Base-by-base conservation (phyloP, 352 stramenopile genomes). In the Globisporangium solare region DNA sequence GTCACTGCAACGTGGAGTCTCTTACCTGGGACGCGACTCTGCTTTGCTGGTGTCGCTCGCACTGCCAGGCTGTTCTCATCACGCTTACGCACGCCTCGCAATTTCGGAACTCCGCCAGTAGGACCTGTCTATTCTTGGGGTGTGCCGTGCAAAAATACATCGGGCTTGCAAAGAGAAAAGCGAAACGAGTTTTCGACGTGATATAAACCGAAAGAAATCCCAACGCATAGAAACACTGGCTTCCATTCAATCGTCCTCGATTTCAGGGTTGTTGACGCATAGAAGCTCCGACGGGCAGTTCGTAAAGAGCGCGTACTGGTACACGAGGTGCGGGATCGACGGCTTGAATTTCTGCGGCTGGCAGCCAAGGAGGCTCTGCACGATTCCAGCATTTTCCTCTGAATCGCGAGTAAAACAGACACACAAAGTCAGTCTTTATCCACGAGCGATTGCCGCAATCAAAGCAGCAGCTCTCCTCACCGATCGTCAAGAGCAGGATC, bases 241-340 rank as follows among this genome's bases (percentile, higher is more conserved):
- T 35, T 35, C 27, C 18, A 50, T 35, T 39, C 17, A 32, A 48
- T n/a, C n/a, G 6, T 58, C 43, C 43, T 59, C 58, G 21, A 97
- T 71, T 57, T 97, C 89, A 0, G 83, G 80, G 47, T 97, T 97
- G 41, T 53, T 20, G 12, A 58, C 43, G 18, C 68, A 61, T 18
- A 97, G 73, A n/a, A 64, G 61, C 21, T 57, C 39, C 0, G 85
- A 93, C n/a, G 71, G 54, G 50, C 96, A 98, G 73, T 98, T 98
- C 51, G 84, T 77, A 63, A 84, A 98, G 7, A 97, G 72, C 11
- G 82, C 86, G 63, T 98, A 98, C 61, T 98, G 94, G 70, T 98
- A 98, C 46, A 98, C 89, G 18, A 98, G 79, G 70, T 98, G 85
- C 14, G 95, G 92, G 58, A 98, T 98, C 20, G 76, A 92, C 2